Base-by-base conservation (phyloP, 495 filamentous ascomycete species). In the Polyplosphaeria fusca region DNA sequence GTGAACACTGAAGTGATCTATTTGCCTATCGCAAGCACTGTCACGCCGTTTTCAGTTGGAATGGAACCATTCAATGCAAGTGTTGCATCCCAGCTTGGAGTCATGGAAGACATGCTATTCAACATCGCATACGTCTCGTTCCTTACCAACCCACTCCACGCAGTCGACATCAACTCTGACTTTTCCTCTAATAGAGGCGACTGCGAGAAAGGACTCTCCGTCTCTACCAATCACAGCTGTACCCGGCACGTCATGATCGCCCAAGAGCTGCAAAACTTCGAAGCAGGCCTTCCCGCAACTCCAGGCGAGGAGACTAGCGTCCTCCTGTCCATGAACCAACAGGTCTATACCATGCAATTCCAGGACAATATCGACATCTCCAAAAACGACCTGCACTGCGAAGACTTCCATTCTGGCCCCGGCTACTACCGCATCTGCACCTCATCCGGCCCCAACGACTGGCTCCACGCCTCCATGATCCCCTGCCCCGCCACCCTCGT, bases 61-160 rank as follows among this genome's bases (percentile, higher is more conserved):
- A 60, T 60, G 57, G 32, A 53, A 24, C 41, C 57, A n/a, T 60
- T 60, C 43, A 60, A 60, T 28, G 22, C 3, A 2, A 53, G 41
- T 32, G 35, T 60, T 12, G 57, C 57, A 12, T 27, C 49, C n/a
- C 48, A 54, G 18, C 42, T 60, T 22, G 57, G 57, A 3, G 43
- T 47, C 13, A 53, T 52, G 57, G 28, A 60, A 26, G 57, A 60
- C 20, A n/a, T 60, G 1, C 25, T 60, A 12, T 60, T 60, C 57
- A 60, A 60, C 49, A 22, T 60, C 2, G 28, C 12, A 24, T 60
- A 60, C 19, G 50, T 54, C n/a, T 1, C 28, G 0, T 60, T 60
- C 25, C 49, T 60, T 9, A n/a, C 1, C 22, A 47, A 48, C 20
- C 57, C 57, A 3, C 28, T 53, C 14, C 57, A 53, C 30, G 39